A percentile compares a stretch with the other conserved stretches of the same genome.
These are phyloP conservation scores for Albugo laibachii DNA, from an alignment of 352 stramenopile genomes.

Conservation along the genomic window DNA sequence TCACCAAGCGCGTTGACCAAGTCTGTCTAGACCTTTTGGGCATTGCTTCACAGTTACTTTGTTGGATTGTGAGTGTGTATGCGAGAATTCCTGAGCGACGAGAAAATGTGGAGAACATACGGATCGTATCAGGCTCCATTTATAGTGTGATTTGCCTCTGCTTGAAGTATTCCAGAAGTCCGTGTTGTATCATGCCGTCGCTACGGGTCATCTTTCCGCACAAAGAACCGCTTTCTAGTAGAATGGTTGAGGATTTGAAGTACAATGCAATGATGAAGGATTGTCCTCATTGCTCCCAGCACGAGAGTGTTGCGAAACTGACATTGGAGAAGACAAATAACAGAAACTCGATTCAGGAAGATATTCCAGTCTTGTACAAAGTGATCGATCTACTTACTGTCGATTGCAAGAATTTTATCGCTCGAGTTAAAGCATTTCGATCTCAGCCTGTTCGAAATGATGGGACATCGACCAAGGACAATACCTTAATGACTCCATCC, in stretches of 20 bases:
- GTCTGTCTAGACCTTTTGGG: constrained; percentile 36
- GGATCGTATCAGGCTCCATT: constrained; percentile 33
- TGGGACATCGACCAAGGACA: no score
- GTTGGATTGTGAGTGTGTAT: constrained; percentile 52
- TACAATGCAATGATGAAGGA: constrained; percentile 30
- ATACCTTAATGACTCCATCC: no score
- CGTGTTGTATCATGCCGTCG: constrained; percentile 47
- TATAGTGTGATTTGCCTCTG: constrained; percentile 59
- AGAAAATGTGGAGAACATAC: constrained; percentile 20
- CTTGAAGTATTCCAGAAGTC: constrained; percentile 34
- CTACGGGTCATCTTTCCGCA: constrained; percentile 51
- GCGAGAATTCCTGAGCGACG: constrained; percentile 17
- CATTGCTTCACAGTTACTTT: constrained; percentile 23
- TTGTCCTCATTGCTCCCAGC: constrained; percentile 20
- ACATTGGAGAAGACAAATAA: neutral
- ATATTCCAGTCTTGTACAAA: constrained; percentile 38
- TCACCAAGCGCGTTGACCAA: constrained; percentile 44
- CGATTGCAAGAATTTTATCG: neutral
- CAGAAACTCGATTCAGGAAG: constrained; percentile 27
- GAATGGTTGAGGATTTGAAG: constrained; percentile 24
- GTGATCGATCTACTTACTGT: constrained; percentile 6
- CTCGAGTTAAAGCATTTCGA: no score
- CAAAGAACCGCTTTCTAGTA: constrained; percentile 30
- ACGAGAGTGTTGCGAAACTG: neutral
- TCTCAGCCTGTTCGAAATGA: no score